Percentiles rank a stretch among this genome's conserved stretches.
Evolutionary conservation across 805 yeast genomes (phyloP).

Genomic region (Saccharomycopsis guyanensis): DNA sequence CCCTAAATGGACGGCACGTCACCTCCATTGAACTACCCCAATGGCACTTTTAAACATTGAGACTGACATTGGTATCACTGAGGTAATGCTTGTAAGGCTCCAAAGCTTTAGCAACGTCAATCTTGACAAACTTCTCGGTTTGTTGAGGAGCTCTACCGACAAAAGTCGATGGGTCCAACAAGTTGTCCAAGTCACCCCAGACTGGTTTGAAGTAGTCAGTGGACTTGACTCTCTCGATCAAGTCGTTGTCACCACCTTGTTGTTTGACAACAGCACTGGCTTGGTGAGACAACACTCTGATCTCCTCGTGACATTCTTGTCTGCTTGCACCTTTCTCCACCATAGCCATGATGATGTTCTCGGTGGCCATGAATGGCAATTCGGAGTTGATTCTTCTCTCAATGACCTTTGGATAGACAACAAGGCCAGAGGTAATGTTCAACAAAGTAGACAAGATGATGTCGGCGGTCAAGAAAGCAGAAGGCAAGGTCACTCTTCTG

Average conservation of each 20-base stretch:
- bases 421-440: conserved; percentile 91
- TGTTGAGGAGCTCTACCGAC: conserved; percentile 99
- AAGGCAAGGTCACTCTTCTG: conserved; percentile 92
- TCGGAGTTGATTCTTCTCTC: conserved; percentile 93
- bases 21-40: too few relatives aligned
- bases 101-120: conserved; percentile 79
- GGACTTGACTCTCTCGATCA: conserved; percentile 76
- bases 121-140: conserved; percentile 83
- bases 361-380: conserved; percentile 99
- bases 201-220: conserved; percentile 84
- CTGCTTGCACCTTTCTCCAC: conserved; percentile 96
- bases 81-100: conserved; percentile 54
- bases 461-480: conserved; percentile 94
- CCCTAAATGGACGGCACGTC: too few relatives aligned
- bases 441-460: conserved; percentile 81
- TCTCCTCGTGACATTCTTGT: conserved; percentile 97
- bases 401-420: conserved; percentile 97
- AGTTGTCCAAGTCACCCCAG: conserved; percentile 69
- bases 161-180: conserved; percentile 88
- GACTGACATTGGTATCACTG: conserved; percentile 61
- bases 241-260: conserved; percentile 97
- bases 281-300: conserved; percentile 93
- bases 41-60: conserved; percentile 60
- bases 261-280: conserved; percentile 97
- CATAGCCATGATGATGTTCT: conserved; percentile 99